Base-by-base conservation (phyloP, 768 basidiomycete species). In the Kwoniella bestiolae region DNA sequence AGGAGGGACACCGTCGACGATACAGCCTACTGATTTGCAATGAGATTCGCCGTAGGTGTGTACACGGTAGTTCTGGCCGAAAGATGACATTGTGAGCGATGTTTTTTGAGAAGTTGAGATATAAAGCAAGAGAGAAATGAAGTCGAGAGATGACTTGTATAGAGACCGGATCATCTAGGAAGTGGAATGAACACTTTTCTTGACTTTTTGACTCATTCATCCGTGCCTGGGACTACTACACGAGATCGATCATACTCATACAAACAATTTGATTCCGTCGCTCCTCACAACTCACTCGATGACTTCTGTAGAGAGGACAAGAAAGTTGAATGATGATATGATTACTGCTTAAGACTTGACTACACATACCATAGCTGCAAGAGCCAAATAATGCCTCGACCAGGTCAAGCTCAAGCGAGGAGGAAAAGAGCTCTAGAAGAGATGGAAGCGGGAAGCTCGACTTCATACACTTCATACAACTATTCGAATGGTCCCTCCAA, bases 21-120 rank as follows among this genome's bases (percentile, higher is more conserved):
- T 97, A 35, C 92, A 93, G 14, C 96, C 96, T 35, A 98, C 96
- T 14, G 92, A 94, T 31, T 91, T 87, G 79, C 96, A 97, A 80
- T 99, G 96, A 69, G 91, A 93, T 84, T 99, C 96, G 65, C 96
- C 96, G 79, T 91, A 99, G 69, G 96, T 99, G 58, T 94, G 94
- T 28, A 99, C 96, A 51, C 92, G 87, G 84, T 91, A 99, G 41
- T 91, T 84, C 26, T 85, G 87, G 25, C 96, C 96, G 82, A 90
- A 99, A 60, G 94, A 91, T 25, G 93, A 95, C 96, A 99, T 97
- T 49, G n/a, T 77, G 58, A 18, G 7, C 3, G 31, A 3, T 46
- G 28, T 18, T 56, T 53, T 8, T 26, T 32, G 55, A 50, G 46
- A 11, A 41, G 34, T 31, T 41, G 44, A 3, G 44, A 28, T 41